Evolutionary conservation across 495 filamentous ascomycete species (phyloP).

Genomic region (Aspergillus indologenus): DNA sequence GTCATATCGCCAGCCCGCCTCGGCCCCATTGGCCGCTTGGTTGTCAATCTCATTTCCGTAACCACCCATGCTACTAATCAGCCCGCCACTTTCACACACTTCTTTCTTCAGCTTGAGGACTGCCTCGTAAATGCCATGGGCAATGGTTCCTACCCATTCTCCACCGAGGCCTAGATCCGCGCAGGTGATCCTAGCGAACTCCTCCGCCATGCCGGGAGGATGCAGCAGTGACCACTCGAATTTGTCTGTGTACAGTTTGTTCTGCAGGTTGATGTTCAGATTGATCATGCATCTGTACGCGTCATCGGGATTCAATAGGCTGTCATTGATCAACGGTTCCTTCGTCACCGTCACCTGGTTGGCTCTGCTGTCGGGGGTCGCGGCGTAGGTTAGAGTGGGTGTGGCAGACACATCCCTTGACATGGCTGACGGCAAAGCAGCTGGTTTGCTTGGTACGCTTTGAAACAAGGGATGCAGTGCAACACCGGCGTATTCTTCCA

Average conservation of each 20-base stretch:
- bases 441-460: constrained; percentile 43
- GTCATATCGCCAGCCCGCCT: constrained; percentile 93
- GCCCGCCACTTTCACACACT: constrained; percentile 81
- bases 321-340: constrained; percentile 44
- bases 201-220: constrained; percentile 84
- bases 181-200: constrained; percentile 88
- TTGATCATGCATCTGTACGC: constrained; percentile 87
- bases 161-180: constrained; percentile 83
- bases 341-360: constrained; percentile 41
- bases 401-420: constrained; percentile 54
- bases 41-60: constrained; percentile 81
- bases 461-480: constrained; percentile 91
- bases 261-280: constrained; percentile 88
- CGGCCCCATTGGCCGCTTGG: constrained; percentile 70
- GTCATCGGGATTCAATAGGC: constrained; percentile 78
- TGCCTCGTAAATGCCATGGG: constrained; percentile 96
- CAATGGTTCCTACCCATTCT: constrained; percentile 92
- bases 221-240: constrained; percentile 98
- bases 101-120: constrained; percentile 93
- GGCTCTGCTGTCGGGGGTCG: constrained; percentile 48
- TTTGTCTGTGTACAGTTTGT: constrained; percentile 91
- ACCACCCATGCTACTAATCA: constrained; percentile 67
- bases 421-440: constrained; percentile 32
- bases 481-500: constrained; percentile 95
- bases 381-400: constrained; percentile 41